phyloP scores from a whole-genome alignment of 805 yeast species.

The Tetrapisispora namnaoensis region DNA sequence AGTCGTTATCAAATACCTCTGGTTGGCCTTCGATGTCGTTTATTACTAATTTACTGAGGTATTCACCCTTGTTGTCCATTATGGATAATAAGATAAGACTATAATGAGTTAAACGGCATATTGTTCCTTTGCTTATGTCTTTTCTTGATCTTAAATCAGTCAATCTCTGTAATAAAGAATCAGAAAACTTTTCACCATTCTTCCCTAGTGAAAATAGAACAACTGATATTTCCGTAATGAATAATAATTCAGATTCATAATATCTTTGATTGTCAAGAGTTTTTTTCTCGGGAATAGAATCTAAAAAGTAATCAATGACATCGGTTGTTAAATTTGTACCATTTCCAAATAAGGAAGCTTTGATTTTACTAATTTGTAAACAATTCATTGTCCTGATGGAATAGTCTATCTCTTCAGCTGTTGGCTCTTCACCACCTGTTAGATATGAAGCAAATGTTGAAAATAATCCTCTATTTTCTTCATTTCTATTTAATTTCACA shows the following conservation, averaged over 20 bases:
- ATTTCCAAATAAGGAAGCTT: conserved; percentile 43
- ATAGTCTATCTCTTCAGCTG: conserved; percentile 81
- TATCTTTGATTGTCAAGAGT: conserved; percentile 26
- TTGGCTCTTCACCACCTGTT: conserved; percentile 92
- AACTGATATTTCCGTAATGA: conserved; percentile 36
- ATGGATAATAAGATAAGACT: conserved; percentile 15
- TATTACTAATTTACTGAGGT: conserved; percentile 11
- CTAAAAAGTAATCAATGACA: conserved; percentile 28
- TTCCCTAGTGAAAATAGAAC: conserved; percentile 19
- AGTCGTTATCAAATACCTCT: conserved; percentile 22
- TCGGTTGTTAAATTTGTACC: conserved; percentile 22
- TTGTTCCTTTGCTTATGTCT: conserved; percentile 11
- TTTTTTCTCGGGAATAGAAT: conserved; percentile 28
- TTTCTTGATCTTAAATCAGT: conserved; percentile 5
- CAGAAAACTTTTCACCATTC: conserved; percentile 23
- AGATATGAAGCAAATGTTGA: conserved; percentile 85
- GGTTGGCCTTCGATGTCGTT: conserved; percentile 19
- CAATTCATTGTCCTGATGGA: conserved; percentile 78
- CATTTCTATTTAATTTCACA: conserved; percentile 48
- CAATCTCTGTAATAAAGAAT: conserved; percentile 11
- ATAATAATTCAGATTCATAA: conserved; percentile 37
- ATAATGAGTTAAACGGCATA: conserved; percentile 31
- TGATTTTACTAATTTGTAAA: conserved; percentile 55
- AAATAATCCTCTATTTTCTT: conserved; percentile 64
- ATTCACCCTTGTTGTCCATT: conserved; percentile 9